A percentile compares a stretch with the other conserved stretches of the same genome.
phyloP scores from a whole-genome alignment of 495 filamentous ascomycete genomes.

The Penicillium egyptiacum region DNA sequence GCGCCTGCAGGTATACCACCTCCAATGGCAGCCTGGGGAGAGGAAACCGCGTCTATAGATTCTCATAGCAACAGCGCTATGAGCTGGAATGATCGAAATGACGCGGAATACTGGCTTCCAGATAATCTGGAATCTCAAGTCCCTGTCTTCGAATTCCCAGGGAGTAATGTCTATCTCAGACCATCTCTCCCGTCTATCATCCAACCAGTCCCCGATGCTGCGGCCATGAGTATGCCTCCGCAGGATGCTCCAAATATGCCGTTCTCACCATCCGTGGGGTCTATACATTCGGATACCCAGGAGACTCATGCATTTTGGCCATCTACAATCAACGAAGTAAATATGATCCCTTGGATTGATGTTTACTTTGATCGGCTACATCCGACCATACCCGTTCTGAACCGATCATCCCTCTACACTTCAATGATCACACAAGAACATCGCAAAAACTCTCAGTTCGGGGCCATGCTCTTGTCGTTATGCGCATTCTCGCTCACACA shows the following conservation, averaged over 20 bases:
- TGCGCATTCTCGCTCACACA: constrained; percentile 86
- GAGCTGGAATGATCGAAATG: constrained; percentile 35
- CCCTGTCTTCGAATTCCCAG: constrained; percentile 41
- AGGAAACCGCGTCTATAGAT: constrained; percentile 27
- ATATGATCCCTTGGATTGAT: constrained; percentile 62
- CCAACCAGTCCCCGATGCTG: constrained; percentile 26
- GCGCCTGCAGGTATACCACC: constrained; percentile 21
- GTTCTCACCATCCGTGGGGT: constrained; percentile 23
- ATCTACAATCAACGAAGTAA: constrained; percentile 39
- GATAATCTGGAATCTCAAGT: constrained; percentile 38
- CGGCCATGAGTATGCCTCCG: constrained; percentile 22
- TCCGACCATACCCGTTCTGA: constrained; percentile 73
- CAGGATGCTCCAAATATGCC: constrained; percentile 25
- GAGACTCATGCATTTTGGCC: constrained; percentile 35
- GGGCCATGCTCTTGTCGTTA: constrained; percentile 64
- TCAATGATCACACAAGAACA: constrained; percentile 61
- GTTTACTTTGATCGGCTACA: constrained; percentile 85
- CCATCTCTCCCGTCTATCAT: constrained; percentile 44
- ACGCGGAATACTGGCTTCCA: constrained; percentile 46
- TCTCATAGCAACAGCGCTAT: constrained; percentile 25
- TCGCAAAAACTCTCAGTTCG: constrained; percentile 69
- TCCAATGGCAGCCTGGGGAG: constrained; percentile 24
- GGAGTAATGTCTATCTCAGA: constrained; percentile 42
- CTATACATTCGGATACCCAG: constrained; percentile 22
- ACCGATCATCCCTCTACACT: constrained; percentile 61